A percentile compares a stretch with the other conserved stretches of the same genome.
Conservation (phyloP, 2,329 filamentous ascomycete genomes). For the Cercospora citrullina region DNA sequence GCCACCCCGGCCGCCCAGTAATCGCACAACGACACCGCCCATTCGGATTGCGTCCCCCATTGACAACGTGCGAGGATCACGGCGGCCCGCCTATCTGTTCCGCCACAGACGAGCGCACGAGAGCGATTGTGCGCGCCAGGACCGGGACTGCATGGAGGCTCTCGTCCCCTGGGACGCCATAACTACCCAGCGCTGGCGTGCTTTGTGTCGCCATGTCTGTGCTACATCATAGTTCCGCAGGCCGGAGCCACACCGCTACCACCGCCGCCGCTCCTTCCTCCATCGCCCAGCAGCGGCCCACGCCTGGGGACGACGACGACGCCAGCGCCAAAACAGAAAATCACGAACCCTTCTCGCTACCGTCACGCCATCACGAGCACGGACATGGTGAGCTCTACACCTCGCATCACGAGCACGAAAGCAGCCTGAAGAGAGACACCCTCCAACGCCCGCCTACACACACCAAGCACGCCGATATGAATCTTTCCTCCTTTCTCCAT, state of each 20-base stretch:
- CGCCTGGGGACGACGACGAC: conserved; percentile 11
- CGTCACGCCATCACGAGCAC: conserved; percentile 23
- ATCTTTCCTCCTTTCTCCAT: conserved; percentile 82
- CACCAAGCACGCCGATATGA: conserved; percentile 69
- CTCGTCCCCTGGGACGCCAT: neutral
- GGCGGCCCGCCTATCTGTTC: neutral
- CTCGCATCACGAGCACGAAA: conserved; percentile 35
- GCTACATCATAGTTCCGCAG: neutral
- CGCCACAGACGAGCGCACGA: neutral
- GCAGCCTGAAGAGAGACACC: conserved; percentile 36
- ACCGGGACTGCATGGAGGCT: neutral
- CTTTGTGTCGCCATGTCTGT: conserved; percentile 4
- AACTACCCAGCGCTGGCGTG: neutral
- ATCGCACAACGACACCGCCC: neutral
- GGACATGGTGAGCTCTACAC: conserved; percentile 34
- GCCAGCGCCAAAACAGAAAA: conserved; percentile 20
- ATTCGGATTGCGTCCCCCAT: neutral
- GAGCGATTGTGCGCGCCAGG: neutral
- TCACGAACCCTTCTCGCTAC: conserved; percentile 3
- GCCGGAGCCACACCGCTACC: neutral
- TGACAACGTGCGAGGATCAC: neutral
- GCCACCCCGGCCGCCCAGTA: neutral
- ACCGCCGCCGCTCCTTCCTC: neutral
- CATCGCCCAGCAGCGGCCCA: neutral
- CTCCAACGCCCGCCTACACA: conserved; percentile 44